phyloP scores from a whole-genome alignment of 176 grass and related monocot species.

The Areca catechu region DNA sequence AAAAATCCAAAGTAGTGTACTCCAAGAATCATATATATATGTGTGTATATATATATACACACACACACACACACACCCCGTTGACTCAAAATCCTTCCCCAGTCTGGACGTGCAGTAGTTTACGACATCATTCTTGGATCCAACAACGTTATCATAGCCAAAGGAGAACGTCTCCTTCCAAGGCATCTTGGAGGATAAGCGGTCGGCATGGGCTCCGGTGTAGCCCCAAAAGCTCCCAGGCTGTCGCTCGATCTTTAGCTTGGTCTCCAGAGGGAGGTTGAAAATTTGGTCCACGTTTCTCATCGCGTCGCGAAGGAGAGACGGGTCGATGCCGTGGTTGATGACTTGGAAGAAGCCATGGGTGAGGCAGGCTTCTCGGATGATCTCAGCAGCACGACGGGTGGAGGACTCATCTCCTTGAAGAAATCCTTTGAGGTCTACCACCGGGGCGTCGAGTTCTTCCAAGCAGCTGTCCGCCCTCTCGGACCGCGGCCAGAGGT shows the following conservation, averaged over 20 bases:
- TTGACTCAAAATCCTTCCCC: slow-evolving; percentile 39
- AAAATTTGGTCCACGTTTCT: slow-evolving; percentile 36
- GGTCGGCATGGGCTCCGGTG: slow-evolving; percentile 46
- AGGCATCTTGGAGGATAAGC: slow-evolving; percentile 51
- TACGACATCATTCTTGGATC: slow-evolving; percentile 9
- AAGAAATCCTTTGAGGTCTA: slow-evolving; percentile 39
- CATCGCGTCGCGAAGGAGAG: slow-evolving; percentile 31
- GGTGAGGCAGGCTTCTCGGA: slow-evolving; percentile 32
- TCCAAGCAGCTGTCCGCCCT: slow-evolving; percentile 6
- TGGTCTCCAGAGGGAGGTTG: slow-evolving; percentile 32
- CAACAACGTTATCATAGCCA: background rate
- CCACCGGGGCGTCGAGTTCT: slow-evolving; percentile 40
- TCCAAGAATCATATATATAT: background rate
- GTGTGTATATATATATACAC: too few species aligned
- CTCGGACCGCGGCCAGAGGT: slow-evolving; percentile 48
- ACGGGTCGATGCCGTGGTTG: slow-evolving; percentile 42
- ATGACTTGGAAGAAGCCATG: slow-evolving; percentile 70
- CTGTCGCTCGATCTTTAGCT: slow-evolving; percentile 28
- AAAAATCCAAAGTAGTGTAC: too few species aligned
- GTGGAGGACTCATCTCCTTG: slow-evolving; percentile 11
- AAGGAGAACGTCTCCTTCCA: slow-evolving; percentile 93
- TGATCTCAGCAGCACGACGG: slow-evolving; percentile 7
- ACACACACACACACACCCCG: slow-evolving; percentile 30
- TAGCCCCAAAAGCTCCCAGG: slow-evolving; percentile 42
- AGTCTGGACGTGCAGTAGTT: slow-evolving; percentile 49